Conservation (phyloP, 2,329 filamentous ascomycete species). For the Colletotrichum melonis region DNA sequence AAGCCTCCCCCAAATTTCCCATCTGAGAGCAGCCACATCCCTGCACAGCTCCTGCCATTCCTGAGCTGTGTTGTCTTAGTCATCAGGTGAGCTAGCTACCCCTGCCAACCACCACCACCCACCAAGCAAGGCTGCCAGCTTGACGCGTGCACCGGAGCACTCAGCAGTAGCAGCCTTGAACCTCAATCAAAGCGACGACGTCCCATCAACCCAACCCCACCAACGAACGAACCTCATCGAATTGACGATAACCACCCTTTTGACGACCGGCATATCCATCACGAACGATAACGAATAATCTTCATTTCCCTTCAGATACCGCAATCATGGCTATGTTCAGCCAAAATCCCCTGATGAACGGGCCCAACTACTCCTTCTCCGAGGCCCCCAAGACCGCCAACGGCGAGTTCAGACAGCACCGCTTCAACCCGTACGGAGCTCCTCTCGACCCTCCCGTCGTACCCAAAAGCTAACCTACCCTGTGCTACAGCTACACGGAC, state of each 20-base stretch:
- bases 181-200: conserved; percentile 25
- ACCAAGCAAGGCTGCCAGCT: conserved; percentile 63
- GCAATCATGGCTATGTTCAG: conserved; percentile 74
- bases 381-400: conserved; percentile 66
- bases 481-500: conserved; percentile 83
- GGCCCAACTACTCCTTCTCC: conserved; percentile 76
- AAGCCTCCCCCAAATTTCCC: conserved; percentile 20
- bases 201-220: conserved; percentile 14
- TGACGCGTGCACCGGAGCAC: conserved; percentile 50
- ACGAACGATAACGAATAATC: background rate
- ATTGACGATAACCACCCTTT: conserved; percentile 5
- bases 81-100: conserved; percentile 49
- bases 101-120: conserved; percentile 38
- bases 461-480: conserved; percentile 25
- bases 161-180: conserved; percentile 37
- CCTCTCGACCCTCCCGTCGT: background rate
- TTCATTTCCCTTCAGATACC: conserved; percentile 19
- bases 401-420: conserved; percentile 76
- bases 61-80: conserved; percentile 49
- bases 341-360: conserved; percentile 76
- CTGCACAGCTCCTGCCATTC: conserved; percentile 20
- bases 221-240: conserved; percentile 34
- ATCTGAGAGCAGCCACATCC: conserved; percentile 22
- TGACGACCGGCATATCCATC: background rate
- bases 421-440: conserved; percentile 86